Percentiles rank a stretch among this genome's conserved stretches.
These are phyloP conservation scores for Cladophialophora chaetospira DNA, from an alignment of 2,329 filamentous ascomycete genomes.

Conservation along the genomic window DNA sequence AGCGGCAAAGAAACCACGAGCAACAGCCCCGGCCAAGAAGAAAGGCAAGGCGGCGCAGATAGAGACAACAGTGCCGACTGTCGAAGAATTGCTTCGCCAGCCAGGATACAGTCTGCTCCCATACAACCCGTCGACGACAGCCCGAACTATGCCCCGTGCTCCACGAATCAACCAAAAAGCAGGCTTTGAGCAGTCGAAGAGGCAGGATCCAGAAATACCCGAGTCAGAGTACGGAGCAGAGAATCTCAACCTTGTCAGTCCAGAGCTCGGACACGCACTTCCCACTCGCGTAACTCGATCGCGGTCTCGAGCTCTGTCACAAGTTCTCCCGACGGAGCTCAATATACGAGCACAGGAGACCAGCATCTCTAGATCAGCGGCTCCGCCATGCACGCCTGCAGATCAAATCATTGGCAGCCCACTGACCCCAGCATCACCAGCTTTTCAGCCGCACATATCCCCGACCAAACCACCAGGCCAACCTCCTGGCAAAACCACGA, in stretches of 20 bases:
- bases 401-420: slow-evolving; percentile 19
- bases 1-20: slow-evolving; percentile 21
- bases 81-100: slow-evolving; percentile 25
- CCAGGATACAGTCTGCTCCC: slow-evolving; percentile 6
- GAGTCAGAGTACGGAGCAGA: slow-evolving; percentile 6
- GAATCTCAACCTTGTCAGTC: neutral
- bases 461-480: neutral
- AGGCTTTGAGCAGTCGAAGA: neutral
- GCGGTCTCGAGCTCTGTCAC: slow-evolving; percentile 2
- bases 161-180: neutral
- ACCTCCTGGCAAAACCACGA: neutral
- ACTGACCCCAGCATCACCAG: slow-evolving; percentile 18
- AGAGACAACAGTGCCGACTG: slow-evolving; percentile 19
- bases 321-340: neutral
- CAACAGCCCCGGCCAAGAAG: slow-evolving; percentile 11
- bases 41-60: slow-evolving; percentile 5
- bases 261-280: slow-evolving; percentile 1
- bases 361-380: neutral
- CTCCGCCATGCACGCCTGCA: slow-evolving; percentile 24
- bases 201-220: slow-evolving; percentile 11
- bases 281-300: slow-evolving; percentile 12
- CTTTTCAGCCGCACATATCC: neutral
- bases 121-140: neutral
- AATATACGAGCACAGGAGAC: neutral
- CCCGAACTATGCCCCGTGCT: neutral